These are phyloP conservation scores for Tricholomella constricta DNA, from an alignment of 768 basidiomycete species.

Conservation along the genomic window DNA sequence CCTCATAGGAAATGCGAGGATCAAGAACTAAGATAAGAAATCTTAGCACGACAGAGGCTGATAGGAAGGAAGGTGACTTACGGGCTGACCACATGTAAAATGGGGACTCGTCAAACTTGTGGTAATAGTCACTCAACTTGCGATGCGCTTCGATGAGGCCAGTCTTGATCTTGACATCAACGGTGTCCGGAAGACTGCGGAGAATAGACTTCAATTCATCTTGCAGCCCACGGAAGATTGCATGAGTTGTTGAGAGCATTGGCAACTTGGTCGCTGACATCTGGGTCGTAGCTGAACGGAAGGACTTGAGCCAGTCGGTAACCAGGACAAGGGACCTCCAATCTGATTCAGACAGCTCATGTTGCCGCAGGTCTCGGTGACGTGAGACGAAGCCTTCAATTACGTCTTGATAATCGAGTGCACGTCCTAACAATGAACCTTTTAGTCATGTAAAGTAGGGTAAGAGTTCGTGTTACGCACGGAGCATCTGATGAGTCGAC, in stretches of 20 bases:
- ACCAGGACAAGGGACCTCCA: conserved; percentile 23
- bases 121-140: conserved; percentile 36
- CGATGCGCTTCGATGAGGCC: conserved; percentile 29
- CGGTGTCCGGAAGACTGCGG: conserved; percentile 16
- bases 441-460: not conserved
- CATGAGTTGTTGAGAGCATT: conserved; percentile 34
- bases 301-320: conserved; percentile 22
- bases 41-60: not conserved
- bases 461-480: conserved; percentile 11
- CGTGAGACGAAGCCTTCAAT: conserved; percentile 20
- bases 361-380: conserved; percentile 14
- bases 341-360: conserved; percentile 17
- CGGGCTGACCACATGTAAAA: conserved; percentile 33
- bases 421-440: conserved; percentile 11
- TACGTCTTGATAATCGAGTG: conserved; percentile 12
- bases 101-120: conserved; percentile 29
- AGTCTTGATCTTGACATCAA: conserved; percentile 9
- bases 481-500: conserved; percentile 32
- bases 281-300: conserved; percentile 25
- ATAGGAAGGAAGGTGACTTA: conserved; percentile 14
- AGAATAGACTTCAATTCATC: conserved; percentile 24
- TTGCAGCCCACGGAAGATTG: conserved; percentile 35
- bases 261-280: conserved; percentile 36
- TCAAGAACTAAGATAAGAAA: conserved; percentile 29
- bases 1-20: conserved; percentile 28